These are phyloP conservation scores for Pachysandra terminalis DNA, from an alignment of 164 flowering plant species.

Conservation along the genomic window DNA sequence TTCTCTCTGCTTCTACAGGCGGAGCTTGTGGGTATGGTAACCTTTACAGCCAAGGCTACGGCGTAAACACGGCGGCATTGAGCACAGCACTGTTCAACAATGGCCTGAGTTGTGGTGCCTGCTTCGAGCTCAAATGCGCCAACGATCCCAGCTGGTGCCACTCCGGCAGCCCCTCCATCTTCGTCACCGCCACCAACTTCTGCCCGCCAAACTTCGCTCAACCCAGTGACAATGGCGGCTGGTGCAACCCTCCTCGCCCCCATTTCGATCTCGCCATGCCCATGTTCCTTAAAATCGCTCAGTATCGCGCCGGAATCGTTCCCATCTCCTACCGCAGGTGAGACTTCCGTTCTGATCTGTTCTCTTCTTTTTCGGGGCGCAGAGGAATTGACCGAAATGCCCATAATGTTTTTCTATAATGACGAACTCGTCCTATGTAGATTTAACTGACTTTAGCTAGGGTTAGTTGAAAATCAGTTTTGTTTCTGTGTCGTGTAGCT, in stretches of 20 bases:
- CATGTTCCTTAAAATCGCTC: constrained; percentile 49
- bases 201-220: constrained; percentile 56
- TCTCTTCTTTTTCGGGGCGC: neutral
- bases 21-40: constrained; percentile 65
- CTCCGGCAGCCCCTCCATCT: constrained; percentile 47
- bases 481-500: too few relatives aligned
- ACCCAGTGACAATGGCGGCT: constrained; percentile 52
- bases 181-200: constrained; percentile 57
- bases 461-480: too few relatives aligned
- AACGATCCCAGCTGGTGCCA: constrained; percentile 44
- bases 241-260: constrained; percentile 65
- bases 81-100: constrained; percentile 57
- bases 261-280: constrained; percentile 66
- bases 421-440: too few relatives aligned
- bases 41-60: constrained; percentile 57
- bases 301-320: constrained; percentile 56
- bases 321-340: constrained; percentile 52
- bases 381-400: too few relatives aligned
- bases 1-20: constrained; percentile 24
- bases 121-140: constrained; percentile 50
- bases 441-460: too few relatives aligned
- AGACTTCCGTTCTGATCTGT: neutral
- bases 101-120: constrained; percentile 56
- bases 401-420: too few relatives aligned
- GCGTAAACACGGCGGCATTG: constrained; percentile 51